phyloP scores from a whole-genome alignment of 1,284 basidiomycete species.

The Sphaerobolus stellatus region DNA sequence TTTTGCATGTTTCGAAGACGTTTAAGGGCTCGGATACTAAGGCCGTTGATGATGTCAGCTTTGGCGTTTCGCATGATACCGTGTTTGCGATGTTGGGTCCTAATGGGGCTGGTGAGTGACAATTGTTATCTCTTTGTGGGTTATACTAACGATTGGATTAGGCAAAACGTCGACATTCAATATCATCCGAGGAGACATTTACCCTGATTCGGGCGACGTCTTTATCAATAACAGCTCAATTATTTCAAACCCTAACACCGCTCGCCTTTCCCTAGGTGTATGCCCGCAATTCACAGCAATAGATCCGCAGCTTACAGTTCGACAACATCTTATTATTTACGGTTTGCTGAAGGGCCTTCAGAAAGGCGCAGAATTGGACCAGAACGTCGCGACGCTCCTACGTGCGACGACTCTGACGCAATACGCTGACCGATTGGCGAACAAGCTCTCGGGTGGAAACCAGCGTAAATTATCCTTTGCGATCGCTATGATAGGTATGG shows the following conservation, averaged over 20 bases:
- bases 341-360: constrained; percentile 67
- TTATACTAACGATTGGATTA: not conserved
- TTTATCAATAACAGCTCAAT: constrained; percentile 64
- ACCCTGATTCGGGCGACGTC: constrained; percentile 65
- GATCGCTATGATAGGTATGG: constrained; percentile 71
- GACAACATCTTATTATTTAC: constrained; percentile 70
- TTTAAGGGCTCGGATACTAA: constrained; percentile 48
- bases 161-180: constrained; percentile 77
- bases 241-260: constrained; percentile 54
- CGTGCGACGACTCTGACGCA: constrained; percentile 54
- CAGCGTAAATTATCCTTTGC: constrained; percentile 77
- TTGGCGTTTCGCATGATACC: constrained; percentile 62
- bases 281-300: constrained; percentile 85
- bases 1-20: constrained; percentile 65
- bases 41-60: constrained; percentile 73
- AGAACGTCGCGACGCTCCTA: constrained; percentile 61
- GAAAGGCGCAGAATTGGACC: constrained; percentile 45
- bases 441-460: constrained; percentile 75
- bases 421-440: constrained; percentile 71
- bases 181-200: constrained; percentile 66
- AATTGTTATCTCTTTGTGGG: not conserved
- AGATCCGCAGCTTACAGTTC: constrained; percentile 72
- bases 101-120: constrained; percentile 62
- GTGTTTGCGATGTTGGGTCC: constrained; percentile 76
- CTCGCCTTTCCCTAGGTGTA: constrained; percentile 69